Base-by-base conservation (phyloP, 2,329 filamentous ascomycete species). In the Nemania bipapillata region DNA sequence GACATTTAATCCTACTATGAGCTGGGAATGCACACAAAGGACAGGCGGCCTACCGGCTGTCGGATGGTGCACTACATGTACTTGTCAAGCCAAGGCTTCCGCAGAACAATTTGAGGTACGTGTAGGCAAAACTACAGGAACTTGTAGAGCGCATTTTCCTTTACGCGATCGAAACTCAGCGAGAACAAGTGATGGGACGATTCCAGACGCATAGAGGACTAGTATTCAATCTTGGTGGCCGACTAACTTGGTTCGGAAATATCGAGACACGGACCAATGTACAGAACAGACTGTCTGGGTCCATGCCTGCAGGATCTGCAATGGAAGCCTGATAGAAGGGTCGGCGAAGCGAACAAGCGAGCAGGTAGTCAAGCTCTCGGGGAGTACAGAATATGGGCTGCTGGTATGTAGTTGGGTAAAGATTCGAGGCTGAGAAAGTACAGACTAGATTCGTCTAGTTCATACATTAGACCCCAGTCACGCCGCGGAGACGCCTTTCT, bases 281-380 rank as follows among this genome's bases (percentile, higher is more conserved):
- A n/a, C n/a, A n/a, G n/a, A n/a, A n/a, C n/a, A 45, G 55, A 20
- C 17, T 26, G 12, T 40, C 24, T 12, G 6, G 30, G 22, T 40
- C 30, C 20, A 49, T 49, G 55, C 26, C 53, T 42, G 54, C 22
- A 56, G 15, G 66, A 69, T 64, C 66, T 71, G 66, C 63, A 63
- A 70, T 63, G 26, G 66, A 70, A 71, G 69, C 47, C 22, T 32
- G 56, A 67, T 65, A 22, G 69, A 71, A 71, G 58, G 53, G 59
- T 45, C 24, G 57, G 30, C 50, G 28, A 52, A 52, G 40, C 50
- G 28, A 32, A 28, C 26, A n/a, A n/a, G n/a, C n/a, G n/a, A n/a
- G n/a, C n/a, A n/a, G n/a, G n/a, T n/a, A 32, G 50, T 15, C 28
- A 24, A 32, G 50, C 24, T 35, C 26, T 40, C 11, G 12, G 37